Conservation (phyloP, 2,329 filamentous ascomycete species). For the Anthostomella pinea region DNA sequence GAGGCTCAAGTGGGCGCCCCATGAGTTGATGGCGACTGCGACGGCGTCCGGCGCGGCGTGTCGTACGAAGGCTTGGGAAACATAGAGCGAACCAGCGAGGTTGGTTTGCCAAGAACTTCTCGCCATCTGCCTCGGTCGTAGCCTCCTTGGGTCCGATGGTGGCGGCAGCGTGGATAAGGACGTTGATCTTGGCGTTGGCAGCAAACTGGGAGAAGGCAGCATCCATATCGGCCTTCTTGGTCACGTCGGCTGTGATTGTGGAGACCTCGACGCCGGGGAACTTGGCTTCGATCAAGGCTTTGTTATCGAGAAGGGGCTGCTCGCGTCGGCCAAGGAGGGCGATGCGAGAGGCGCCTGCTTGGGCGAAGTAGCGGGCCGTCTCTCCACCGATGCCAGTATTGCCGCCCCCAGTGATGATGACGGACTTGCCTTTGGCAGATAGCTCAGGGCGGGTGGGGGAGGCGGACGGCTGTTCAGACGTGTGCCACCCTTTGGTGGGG, state of each 20-base stretch:
- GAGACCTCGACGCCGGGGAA: slow-evolving; percentile 34
- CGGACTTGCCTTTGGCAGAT: slow-evolving; percentile 36
- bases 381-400: slow-evolving; percentile 42
- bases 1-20: slow-evolving; percentile 33
- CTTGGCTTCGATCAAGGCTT: slow-evolving; percentile 33
- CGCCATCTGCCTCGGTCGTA: slow-evolving; percentile 27
- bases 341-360: slow-evolving; percentile 42
- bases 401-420: slow-evolving; percentile 44
- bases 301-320: slow-evolving; percentile 34
- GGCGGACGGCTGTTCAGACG: slow-evolving; percentile 34
- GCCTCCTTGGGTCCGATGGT: slow-evolving; percentile 27
- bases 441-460: slow-evolving; percentile 39
- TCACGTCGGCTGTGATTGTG: slow-evolving; percentile 31
- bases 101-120: slow-evolving; percentile 36
- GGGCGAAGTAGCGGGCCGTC: slow-evolving; percentile 41
- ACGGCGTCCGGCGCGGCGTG: slow-evolving; percentile 30
- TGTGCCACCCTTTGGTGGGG: slow-evolving; percentile 37
- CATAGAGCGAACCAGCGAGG: slow-evolving; percentile 31
- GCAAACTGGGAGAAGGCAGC: slow-evolving; percentile 31
- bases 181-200: slow-evolving; percentile 33
- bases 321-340: slow-evolving; percentile 41
- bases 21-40: slow-evolving; percentile 35
- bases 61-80: slow-evolving; percentile 35
- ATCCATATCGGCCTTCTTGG: slow-evolving; percentile 30
- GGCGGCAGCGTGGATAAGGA: slow-evolving; percentile 40